Conservation (phyloP, 768 basidiomycete genomes). For the Podaxis carcinomalis region DNA sequence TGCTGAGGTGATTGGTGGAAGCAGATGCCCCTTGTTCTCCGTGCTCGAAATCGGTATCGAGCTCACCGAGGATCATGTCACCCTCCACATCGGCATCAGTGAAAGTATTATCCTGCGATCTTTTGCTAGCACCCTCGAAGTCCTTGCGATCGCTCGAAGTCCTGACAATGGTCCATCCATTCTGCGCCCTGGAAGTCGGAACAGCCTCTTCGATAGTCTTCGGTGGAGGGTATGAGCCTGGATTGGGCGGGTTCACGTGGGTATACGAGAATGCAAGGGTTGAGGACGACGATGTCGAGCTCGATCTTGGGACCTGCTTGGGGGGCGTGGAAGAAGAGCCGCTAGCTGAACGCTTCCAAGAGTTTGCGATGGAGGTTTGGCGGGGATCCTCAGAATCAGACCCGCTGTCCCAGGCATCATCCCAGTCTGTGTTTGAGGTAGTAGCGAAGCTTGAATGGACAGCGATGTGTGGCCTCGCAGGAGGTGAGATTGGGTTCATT, state of each 20-base stretch:
- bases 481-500: slow-evolving; percentile 61
- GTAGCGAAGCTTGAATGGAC: slow-evolving; percentile 46
- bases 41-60: slow-evolving; percentile 51
- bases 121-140: slow-evolving; percentile 13
- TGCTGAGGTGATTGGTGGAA: slow-evolving; percentile 22
- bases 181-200: slow-evolving; percentile 26
- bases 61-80: slow-evolving; percentile 74
- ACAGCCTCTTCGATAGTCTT: slow-evolving; percentile 5
- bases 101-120: slow-evolving; percentile 24
- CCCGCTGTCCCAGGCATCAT: slow-evolving; percentile 83
- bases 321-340: slow-evolving; percentile 37
- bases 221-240: slow-evolving; percentile 65
- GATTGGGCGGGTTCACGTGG: slow-evolving; percentile 69
- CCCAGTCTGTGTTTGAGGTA: slow-evolving; percentile 27
- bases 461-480: slow-evolving; percentile 70
- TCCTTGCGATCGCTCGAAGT: slow-evolving; percentile 24
- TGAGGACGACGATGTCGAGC: slow-evolving; percentile 50
- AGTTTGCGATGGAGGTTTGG: slow-evolving; percentile 39
- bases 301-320: slow-evolving; percentile 47
- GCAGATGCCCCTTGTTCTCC: slow-evolving; percentile 18
- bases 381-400: slow-evolving; percentile 71
- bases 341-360: slow-evolving; percentile 31
- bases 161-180: slow-evolving; percentile 77
- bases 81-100: slow-evolving; percentile 67
- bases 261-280: slow-evolving; percentile 80